Conservation (phyloP, 495 filamentous ascomycete genomes). For the Halenospora varia region DNA sequence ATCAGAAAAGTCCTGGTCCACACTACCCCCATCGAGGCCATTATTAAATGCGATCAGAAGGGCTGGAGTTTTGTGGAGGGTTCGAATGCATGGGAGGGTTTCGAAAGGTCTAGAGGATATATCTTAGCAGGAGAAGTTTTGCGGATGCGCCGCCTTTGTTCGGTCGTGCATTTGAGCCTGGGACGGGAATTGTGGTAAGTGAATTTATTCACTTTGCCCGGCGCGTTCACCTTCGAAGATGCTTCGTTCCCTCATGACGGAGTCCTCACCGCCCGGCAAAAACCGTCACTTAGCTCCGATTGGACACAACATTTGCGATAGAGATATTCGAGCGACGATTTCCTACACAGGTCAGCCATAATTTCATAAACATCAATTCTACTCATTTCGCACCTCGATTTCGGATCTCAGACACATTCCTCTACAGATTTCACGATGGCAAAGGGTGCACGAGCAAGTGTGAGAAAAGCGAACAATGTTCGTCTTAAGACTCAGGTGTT, state of each 20-base stretch:
- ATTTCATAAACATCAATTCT: no score
- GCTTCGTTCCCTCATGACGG: background rate
- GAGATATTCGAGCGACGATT: no score
- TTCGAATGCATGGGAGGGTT: conserved; percentile 6
- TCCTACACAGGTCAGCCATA: no score
- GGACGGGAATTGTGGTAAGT: background rate
- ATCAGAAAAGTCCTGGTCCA: conserved; percentile 36
- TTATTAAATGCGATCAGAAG: conserved; percentile 1
- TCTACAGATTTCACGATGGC: no score
- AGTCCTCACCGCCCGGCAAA: background rate
- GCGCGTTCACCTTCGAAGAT: background rate
- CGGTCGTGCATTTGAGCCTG: background rate
- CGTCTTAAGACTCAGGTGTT: conserved; percentile 74
- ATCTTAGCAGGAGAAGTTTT: background rate
- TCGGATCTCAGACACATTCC: no score
- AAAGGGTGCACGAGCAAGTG: conserved; percentile 71
- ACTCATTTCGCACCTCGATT: no score
- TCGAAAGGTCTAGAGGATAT: background rate
- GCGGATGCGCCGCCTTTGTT: background rate
- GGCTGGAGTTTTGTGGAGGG: background rate
- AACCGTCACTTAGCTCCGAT: no score
- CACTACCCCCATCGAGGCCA: conserved; percentile 28
- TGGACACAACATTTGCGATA: no score
- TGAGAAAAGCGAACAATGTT: conserved; percentile 72
- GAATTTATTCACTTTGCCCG: background rate